Conservation (phyloP, 2,329 filamentous ascomycete genomes). For the Magnaporthiopsis rhizophila region DNA sequence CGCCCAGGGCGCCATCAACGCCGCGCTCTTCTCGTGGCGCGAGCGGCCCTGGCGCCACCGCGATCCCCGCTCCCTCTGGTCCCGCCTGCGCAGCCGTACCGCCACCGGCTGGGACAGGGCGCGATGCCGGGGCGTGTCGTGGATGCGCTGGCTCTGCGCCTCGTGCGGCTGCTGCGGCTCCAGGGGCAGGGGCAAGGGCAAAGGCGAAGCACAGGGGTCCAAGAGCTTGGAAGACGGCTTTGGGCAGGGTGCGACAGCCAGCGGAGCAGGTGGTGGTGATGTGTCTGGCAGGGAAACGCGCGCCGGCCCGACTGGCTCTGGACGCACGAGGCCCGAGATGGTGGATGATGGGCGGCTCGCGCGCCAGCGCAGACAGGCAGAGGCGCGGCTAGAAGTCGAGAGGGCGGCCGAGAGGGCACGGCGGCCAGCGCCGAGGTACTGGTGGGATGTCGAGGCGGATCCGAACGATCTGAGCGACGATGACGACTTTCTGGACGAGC, state of each 20-base stretch:
- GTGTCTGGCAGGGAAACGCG: conserved; percentile 8
- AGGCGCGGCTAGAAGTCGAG: conserved; percentile 27
- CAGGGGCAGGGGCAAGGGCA: conserved; percentile 1
- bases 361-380: conserved; percentile 38
- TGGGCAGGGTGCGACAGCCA: not conserved
- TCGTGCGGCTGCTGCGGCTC: not conserved
- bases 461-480: not conserved
- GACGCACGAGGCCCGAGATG: conserved; percentile 45
- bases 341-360: conserved; percentile 40
- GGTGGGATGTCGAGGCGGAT: conserved; percentile 4
- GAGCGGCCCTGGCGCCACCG: conserved; percentile 65
- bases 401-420: conserved; percentile 8
- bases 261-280: not conserved
- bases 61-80: conserved; percentile 23
- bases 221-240: not conserved
- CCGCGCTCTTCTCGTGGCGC: conserved; percentile 57
- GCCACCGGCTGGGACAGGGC: conserved; percentile 14
- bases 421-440: not conserved
- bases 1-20: conserved; percentile 60
- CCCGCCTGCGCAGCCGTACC: conserved; percentile 9
- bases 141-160: not conserved
- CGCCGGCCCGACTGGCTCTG: conserved; percentile 20
- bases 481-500: not conserved
- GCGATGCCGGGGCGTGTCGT: conserved; percentile 9
- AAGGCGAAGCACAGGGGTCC: not conserved